These are phyloP conservation scores for Neofusicoccum ribis DNA, from an alignment of 2,329 filamentous ascomycete species.

Conservation along the genomic window DNA sequence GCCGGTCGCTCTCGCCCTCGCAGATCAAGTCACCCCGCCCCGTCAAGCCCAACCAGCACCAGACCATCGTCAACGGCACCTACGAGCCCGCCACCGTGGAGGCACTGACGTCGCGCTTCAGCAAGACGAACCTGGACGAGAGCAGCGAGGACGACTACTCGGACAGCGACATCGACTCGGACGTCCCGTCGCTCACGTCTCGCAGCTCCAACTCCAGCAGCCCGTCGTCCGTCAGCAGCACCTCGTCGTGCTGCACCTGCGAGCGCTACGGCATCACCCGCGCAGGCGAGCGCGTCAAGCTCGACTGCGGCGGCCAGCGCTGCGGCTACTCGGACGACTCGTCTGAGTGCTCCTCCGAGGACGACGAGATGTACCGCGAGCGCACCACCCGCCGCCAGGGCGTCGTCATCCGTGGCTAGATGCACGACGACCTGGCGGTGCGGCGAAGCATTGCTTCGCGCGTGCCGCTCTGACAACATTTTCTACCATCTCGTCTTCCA, in stretches of 20 bases:
- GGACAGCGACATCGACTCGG: conserved; percentile 64
- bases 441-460: background rate
- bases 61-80: conserved; percentile 79
- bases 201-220: conserved; percentile 59
- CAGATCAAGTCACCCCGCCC: conserved; percentile 92
- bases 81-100: conserved; percentile 76
- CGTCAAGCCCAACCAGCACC: conserved; percentile 81
- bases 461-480: background rate
- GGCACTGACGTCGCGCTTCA: conserved; percentile 76
- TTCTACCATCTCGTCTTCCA: background rate
- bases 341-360: conserved; percentile 69
- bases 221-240: conserved; percentile 63
- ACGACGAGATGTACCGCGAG: conserved; percentile 60
- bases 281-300: conserved; percentile 87
- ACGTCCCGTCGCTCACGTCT: conserved; percentile 73
- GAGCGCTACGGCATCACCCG: conserved; percentile 96
- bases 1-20: conserved; percentile 81
- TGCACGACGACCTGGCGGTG: background rate
- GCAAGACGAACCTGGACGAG: conserved; percentile 59
- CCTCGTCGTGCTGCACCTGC: conserved; percentile 72
- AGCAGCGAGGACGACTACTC: conserved; percentile 56
- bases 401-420: conserved; percentile 43
- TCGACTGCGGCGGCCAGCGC: conserved; percentile 88
- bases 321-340: conserved; percentile 79
- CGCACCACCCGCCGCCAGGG: conserved; percentile 50